A percentile compares a stretch with the other conserved stretches of the same genome.
These are phyloP conservation scores for Phytophthora rubi DNA, from an alignment of 352 stramenopile species.

Conservation along the genomic window DNA sequence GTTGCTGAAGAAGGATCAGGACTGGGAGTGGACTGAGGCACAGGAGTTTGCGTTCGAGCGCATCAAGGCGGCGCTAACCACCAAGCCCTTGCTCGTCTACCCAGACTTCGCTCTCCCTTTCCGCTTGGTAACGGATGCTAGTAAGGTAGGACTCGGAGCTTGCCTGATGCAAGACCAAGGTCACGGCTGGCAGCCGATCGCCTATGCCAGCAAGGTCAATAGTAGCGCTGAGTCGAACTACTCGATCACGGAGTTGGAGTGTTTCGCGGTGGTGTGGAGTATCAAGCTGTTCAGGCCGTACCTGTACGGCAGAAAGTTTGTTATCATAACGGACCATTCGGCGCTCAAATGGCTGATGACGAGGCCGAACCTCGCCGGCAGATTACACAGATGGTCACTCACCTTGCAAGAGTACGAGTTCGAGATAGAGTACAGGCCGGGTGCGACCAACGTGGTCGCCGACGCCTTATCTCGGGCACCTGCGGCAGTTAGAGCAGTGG, in stretches of 20 bases:
- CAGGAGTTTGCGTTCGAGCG: not conserved
- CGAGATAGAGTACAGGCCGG: too few relatives aligned
- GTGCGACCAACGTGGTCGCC: too few relatives aligned
- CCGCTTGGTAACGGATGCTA: slow-evolving; percentile 33
- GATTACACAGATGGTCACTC: slow-evolving; percentile 23
- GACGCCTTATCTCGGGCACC: too few relatives aligned
- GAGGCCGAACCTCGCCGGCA: not conserved
- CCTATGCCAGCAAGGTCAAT: slow-evolving; percentile 26
- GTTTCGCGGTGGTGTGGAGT: slow-evolving; percentile 29
- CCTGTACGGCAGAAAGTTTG: slow-evolving; percentile 25
- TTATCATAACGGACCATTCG: slow-evolving; percentile 28
- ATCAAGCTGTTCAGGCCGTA: slow-evolving; percentile 34
- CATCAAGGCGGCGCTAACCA: slow-evolving; percentile 17
- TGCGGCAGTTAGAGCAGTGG: not conserved
- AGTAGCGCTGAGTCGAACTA: slow-evolving; percentile 17
- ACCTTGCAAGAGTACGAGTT: slow-evolving; percentile 24
- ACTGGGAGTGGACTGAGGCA: slow-evolving; percentile 20
- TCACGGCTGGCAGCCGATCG: slow-evolving; percentile 12
- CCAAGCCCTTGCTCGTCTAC: slow-evolving; percentile 18
- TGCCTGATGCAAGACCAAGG: slow-evolving; percentile 31
- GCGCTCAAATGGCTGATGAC: slow-evolving; percentile 2
- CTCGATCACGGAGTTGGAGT: slow-evolving; percentile 30
- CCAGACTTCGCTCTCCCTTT: slow-evolving; percentile 36
- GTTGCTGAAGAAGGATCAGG: slow-evolving; percentile 25
- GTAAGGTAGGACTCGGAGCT: slow-evolving; percentile 12